Evolutionary conservation across 1,139 yeast species (phyloP).

Genomic region (Magnusiomyces tetraspermus): DNA sequence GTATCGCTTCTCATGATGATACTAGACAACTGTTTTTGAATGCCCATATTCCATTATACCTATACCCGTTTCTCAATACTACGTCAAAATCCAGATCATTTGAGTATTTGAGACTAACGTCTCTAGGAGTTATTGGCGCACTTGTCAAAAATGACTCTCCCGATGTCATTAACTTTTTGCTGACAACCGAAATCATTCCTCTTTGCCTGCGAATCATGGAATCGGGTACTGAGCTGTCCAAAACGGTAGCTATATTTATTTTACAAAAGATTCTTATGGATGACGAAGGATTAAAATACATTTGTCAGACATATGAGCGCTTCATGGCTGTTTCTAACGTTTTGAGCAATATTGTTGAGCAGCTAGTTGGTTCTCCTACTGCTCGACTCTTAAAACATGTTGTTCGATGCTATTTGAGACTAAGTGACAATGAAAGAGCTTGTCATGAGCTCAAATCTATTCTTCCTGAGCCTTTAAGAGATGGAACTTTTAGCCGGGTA

Average conservation of each 20-base stretch:
- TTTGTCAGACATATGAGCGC: slow-evolving; percentile 91
- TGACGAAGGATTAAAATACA: slow-evolving; percentile 82
- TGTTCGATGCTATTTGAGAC: slow-evolving; percentile 82
- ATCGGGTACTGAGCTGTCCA: slow-evolving; percentile 83
- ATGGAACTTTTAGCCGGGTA: slow-evolving; percentile 76
- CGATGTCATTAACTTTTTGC: slow-evolving; percentile 81
- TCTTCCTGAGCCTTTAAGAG: slow-evolving; percentile 78
- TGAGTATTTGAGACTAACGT: slow-evolving; percentile 84
- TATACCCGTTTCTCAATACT: slow-evolving; percentile 89
- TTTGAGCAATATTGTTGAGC: slow-evolving; percentile 80
- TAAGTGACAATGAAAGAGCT: slow-evolving; percentile 86
- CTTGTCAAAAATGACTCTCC: slow-evolving; percentile 92
- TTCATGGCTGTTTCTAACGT: slow-evolving; percentile 92
- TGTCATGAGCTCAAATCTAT: slow-evolving; percentile 77
- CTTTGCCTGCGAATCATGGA: slow-evolving; percentile 92
- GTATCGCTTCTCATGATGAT: slow-evolving; percentile 92
- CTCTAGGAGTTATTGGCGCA: slow-evolving; percentile 95
- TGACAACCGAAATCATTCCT: slow-evolving; percentile 93
- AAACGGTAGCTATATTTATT: slow-evolving; percentile 92
- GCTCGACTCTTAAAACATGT: slow-evolving; percentile 86
- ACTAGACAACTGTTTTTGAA: slow-evolving; percentile 75
- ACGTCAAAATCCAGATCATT: slow-evolving; percentile 86
- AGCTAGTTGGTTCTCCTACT: slow-evolving; percentile 58
- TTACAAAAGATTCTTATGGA: slow-evolving; percentile 86
- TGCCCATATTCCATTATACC: slow-evolving; percentile 85